Base-by-base conservation (phyloP, 1,284 basidiomycete genomes). In the Phlebopus sp. region DNA sequence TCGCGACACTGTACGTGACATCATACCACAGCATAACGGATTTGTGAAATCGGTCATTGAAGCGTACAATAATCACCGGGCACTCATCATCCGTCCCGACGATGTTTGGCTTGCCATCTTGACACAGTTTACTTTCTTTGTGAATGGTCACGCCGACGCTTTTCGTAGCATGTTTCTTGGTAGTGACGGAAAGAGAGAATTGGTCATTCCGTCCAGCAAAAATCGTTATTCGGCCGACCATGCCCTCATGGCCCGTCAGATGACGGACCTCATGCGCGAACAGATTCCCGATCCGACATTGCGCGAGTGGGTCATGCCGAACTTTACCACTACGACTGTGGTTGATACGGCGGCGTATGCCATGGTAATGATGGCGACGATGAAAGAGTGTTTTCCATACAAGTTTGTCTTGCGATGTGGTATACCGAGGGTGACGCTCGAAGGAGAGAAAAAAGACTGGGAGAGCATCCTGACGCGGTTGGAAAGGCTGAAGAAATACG, bases 91-190 rank as follows among this genome's bases (percentile, higher is more conserved):
- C 25, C 66, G 72, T 5, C 74, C 74, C 0, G 73, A 74, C 42
- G 72, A 75, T 44, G 59, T 77, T 18, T 76, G 76, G 76, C 58
- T 74, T 19, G 64, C 69, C 4, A 76, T 77, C 50, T 51, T 77
- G 14, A 53, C 59, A 1, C 75, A 76, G 42, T 71, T 76, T 42
- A 69, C 63, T 47, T 63, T 72, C 58, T 78, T 70, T 46, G 67
- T 75, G 23, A 74, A 74, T 25, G 69, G 65, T 0, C 65, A 75
- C 43, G 60, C 69, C 0, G 73, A 76, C 47, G 60, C 61, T 2
- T 58, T 76, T 5, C 68, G 72, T 4, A 48, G 53, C 1, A 56
- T 63, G 9, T 78, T 79, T 44, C 71, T 75, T 5, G 53, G 56
- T 0, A 75, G 75, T 39, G 62, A 68, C 18, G 73, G 68, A 2